Conservation (phyloP, 1,139 yeast species). For the Candida pseudocylindracea region DNA sequence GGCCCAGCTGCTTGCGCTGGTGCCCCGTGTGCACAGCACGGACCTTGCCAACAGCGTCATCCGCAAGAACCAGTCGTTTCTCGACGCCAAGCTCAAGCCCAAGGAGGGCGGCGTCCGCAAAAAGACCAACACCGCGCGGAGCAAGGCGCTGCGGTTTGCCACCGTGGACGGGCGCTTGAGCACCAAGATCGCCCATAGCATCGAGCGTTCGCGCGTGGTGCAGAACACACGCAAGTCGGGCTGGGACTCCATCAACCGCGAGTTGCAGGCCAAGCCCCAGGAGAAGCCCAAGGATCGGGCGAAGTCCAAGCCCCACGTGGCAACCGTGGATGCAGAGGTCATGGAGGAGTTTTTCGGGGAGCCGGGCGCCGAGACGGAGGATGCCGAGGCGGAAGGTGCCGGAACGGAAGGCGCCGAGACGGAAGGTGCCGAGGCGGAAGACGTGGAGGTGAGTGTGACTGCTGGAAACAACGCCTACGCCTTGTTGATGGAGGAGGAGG, state of each 20-base stretch:
- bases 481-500: too few relatives aligned
- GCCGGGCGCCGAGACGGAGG: too few relatives aligned
- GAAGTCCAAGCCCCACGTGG: too few relatives aligned
- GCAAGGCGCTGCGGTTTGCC: slow-evolving; percentile 22
- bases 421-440: too few relatives aligned
- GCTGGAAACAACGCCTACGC: too few relatives aligned
- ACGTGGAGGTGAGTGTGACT: too few relatives aligned
- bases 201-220: slow-evolving; percentile 37
- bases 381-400: too few relatives aligned
- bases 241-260: slow-evolving; percentile 46
- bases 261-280: slow-evolving; percentile 8
- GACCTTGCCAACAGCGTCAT: slow-evolving; percentile 42
- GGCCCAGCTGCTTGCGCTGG: slow-evolving; percentile 20
- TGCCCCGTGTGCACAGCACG: slow-evolving; percentile 35
- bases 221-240: slow-evolving; percentile 42
- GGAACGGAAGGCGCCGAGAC: too few relatives aligned
- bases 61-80: slow-evolving; percentile 40
- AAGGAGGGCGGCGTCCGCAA: slow-evolving; percentile 13
- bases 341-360: too few relatives aligned
- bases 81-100: slow-evolving; percentile 28
- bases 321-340: too few relatives aligned
- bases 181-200: slow-evolving; percentile 40
- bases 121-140: slow-evolving; percentile 14
- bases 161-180: slow-evolving; percentile 32
- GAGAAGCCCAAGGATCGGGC: slow-evolving; percentile 10